Evolutionary conservation across 805 yeast genomes (phyloP).

Genomic region (Metschnikowia dekortorum): DNA sequence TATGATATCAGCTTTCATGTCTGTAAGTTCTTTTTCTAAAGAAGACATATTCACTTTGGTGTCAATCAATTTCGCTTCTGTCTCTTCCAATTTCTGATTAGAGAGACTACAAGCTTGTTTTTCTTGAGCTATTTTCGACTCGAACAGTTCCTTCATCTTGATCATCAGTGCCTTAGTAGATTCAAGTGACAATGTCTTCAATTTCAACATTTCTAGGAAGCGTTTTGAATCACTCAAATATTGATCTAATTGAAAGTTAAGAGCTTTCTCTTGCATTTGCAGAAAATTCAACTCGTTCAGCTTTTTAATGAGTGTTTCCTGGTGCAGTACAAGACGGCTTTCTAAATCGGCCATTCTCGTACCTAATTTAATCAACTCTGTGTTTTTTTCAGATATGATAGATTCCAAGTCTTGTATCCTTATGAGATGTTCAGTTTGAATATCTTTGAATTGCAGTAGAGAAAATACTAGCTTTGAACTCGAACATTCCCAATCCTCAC

Average conservation of each 20-base stretch:
- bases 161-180: neutral
- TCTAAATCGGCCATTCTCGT: neutral
- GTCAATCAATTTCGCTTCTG: neutral
- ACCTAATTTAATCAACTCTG: neutral
- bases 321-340: neutral
- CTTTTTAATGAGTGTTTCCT: constrained; percentile 2
- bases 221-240: neutral
- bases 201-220: neutral
- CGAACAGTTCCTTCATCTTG: constrained; percentile 2
- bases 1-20: neutral
- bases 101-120: neutral
- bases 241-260: neutral
- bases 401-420: neutral
- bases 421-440: neutral
- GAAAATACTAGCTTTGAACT: neutral
- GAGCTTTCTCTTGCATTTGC: neutral
- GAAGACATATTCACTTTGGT: neutral
- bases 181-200: neutral
- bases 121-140: neutral
- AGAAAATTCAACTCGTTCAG: neutral
- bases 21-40: neutral
- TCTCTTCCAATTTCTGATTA: neutral
- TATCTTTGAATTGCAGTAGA: neutral
- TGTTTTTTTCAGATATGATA: neutral
- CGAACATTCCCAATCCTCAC: neutral